Conservation (phyloP, 345 rosid genomes). For the Eucalyptus grandis region DNA sequence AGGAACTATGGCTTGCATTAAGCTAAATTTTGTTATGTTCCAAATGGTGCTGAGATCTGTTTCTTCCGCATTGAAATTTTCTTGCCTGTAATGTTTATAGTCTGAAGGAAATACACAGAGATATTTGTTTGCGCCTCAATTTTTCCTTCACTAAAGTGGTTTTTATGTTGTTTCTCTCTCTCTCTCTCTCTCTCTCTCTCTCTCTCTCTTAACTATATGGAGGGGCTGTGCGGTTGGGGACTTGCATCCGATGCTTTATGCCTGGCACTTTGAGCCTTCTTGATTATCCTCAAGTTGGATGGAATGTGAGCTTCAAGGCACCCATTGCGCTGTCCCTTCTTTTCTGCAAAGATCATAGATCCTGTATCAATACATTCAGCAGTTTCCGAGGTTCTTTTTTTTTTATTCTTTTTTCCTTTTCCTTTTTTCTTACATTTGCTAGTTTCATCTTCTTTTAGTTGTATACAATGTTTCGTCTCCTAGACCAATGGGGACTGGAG, state of each 20-base stretch:
- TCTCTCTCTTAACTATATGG: neutral
- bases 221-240: neutral
- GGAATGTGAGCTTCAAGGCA: neutral
- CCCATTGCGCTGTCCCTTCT: neutral
- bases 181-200: neutral
- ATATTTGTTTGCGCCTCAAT: neutral
- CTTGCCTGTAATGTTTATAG: neutral
- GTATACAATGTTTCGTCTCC: neutral
- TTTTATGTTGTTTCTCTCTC: neutral
- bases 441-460: neutral
- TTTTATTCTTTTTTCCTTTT: neutral
- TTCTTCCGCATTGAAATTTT: neutral
- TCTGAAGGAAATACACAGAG: neutral
- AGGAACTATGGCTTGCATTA: neutral
- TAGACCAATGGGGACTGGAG: neutral
- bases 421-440: neutral
- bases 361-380: neutral
- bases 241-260: neutral
- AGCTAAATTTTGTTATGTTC: neutral
- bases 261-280: neutral
- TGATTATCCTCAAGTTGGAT: neutral
- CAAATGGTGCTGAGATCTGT: neutral
- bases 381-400: neutral
- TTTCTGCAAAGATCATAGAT: neutral
- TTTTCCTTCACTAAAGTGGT: neutral